phyloP scores from a whole-genome alignment of 345 rosid genomes.

The Gossypium stocksii region DNA sequence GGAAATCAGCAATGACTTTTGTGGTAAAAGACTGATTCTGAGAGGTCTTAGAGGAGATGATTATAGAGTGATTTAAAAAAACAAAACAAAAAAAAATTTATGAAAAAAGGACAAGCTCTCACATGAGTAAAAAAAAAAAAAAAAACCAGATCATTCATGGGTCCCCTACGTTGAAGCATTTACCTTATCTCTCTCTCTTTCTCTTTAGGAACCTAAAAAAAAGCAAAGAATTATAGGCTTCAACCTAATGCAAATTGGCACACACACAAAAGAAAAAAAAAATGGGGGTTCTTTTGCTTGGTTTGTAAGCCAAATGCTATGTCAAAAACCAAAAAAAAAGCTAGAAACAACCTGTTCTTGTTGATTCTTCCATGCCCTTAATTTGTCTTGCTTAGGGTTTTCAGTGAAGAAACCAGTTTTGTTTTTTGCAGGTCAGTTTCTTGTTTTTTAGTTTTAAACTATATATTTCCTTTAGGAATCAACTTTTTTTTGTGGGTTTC shows the following conservation, averaged over 20 bases:
- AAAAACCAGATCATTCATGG: conserved; percentile 62
- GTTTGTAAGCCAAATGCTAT: conserved; percentile 18
- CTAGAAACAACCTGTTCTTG: conserved; percentile 18
- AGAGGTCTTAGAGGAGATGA: conserved; percentile 24
- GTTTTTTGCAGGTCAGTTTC: conserved; percentile 28
- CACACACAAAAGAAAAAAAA: no score
- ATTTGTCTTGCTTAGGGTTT: conserved; percentile 42
- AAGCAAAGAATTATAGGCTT: conserved; percentile 2
- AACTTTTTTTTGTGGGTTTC: background rate
- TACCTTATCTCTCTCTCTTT: conserved; percentile 17
- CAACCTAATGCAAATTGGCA: background rate
- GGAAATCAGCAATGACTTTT: no score
- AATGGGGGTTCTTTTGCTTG: background rate
- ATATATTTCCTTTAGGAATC: background rate
- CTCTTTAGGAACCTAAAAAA: conserved; percentile 24
- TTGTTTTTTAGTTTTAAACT: conserved; percentile 4
- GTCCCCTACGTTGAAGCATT: conserved; percentile 43
- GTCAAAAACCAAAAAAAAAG: conserved; percentile 19
- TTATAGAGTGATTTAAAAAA: background rate
- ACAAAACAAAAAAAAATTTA: conserved; percentile 19
- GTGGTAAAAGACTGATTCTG: background rate
- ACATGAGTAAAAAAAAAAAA: conserved; percentile 52
- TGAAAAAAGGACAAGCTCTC: conserved; percentile 80
- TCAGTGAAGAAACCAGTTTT: background rate
- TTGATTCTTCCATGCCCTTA: conserved; percentile 14